Conservation (phyloP, 768 basidiomycete genomes). For the Pleurotus giganteus region DNA sequence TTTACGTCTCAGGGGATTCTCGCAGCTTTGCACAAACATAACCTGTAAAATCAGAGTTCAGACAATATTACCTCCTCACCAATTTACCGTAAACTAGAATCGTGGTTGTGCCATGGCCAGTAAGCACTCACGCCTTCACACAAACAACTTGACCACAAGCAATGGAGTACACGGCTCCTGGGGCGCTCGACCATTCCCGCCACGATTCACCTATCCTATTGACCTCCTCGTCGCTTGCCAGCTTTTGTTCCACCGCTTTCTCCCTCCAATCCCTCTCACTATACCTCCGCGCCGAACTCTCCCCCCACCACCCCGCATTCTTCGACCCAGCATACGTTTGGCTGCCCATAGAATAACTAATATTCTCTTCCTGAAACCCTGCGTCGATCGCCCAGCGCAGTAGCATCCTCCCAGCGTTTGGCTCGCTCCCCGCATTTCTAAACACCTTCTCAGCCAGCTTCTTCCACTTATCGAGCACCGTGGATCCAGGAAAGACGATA, state of each 20-base stretch:
- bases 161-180: slow-evolving; percentile 2
- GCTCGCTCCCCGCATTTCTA: slow-evolving; percentile 1
- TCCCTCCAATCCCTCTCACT: background rate
- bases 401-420: slow-evolving; percentile 1
- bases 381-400: background rate
- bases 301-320: slow-evolving; percentile 1
- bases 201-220: background rate
- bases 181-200: background rate
- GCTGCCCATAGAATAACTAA: slow-evolving; percentile 4
- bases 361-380: background rate
- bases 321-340: background rate
- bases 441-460: background rate
- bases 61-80: no score
- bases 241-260: background rate
- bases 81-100: no score
- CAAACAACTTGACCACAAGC: slow-evolving; percentile 2
- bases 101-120: no score
- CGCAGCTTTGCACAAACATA: no score
- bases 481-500: background rate
- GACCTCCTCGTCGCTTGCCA: background rate
- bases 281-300: slow-evolving; percentile 1
- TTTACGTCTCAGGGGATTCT: no score
- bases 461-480: background rate
- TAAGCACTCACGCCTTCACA: no score
- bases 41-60: no score